Evolutionary conservation across 73 alveolate genomes (phyloP).

Genomic region (Paramecium sonneborni): DNA sequence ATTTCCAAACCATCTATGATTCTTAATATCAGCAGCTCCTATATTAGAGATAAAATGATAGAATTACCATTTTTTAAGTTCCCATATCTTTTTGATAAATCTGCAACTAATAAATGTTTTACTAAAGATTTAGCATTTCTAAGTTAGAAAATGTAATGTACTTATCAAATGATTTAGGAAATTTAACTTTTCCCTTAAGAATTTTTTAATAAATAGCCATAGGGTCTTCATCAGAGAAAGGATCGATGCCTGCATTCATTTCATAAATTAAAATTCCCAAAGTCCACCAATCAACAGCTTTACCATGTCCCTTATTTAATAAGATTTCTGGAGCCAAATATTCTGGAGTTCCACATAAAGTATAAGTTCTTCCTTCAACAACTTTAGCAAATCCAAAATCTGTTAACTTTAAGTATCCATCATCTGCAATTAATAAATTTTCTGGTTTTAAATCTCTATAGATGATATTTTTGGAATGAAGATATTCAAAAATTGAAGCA

Average conservation of each 20-base stretch:
- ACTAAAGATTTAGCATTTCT: constrained; percentile 86
- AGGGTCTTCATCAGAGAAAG: constrained; percentile 89
- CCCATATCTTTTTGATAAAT: constrained; percentile 86
- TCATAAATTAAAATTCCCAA: constrained; percentile 84
- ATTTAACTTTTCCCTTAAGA: constrained; percentile 80
- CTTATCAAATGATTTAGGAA: constrained; percentile 84
- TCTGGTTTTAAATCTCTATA: constrained; percentile 91
- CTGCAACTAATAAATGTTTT: constrained; percentile 86
- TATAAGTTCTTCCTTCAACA: constrained; percentile 94
- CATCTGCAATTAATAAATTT: constrained; percentile 90
- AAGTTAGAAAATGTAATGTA: neutral
- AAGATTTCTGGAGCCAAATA: constrained; percentile 98
- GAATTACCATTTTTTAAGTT: constrained; percentile 81
- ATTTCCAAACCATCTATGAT: constrained; percentile 82
- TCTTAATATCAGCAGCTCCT: constrained; percentile 78
- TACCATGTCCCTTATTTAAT: constrained; percentile 96
- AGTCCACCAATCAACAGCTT: constrained; percentile 97
- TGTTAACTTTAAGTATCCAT: constrained; percentile 93
- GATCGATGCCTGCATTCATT: constrained; percentile 89
- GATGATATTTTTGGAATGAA: constrained; percentile 79
- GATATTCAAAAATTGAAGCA: constrained; percentile 77
- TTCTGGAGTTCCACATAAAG: constrained; percentile 99
- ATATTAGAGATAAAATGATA: neutral
- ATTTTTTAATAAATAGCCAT: constrained; percentile 84
- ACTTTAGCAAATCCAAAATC: constrained; percentile 97